These are phyloP conservation scores for Debaryomycetaceae sp. DNA, from an alignment of 1,139 yeast genomes.

Conservation along the genomic window DNA sequence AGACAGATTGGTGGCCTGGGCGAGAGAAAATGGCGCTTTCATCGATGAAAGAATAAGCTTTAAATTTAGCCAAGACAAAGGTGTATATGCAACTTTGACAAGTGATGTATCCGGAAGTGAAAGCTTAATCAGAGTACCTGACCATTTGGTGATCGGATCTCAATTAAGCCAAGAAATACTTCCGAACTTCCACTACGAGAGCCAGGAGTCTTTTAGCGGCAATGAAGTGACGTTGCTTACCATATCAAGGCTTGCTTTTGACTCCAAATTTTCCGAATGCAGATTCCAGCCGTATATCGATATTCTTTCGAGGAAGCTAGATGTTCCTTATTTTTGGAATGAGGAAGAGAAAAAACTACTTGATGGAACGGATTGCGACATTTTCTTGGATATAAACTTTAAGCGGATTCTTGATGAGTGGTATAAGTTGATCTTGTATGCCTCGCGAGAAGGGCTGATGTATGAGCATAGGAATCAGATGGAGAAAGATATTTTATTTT, in stretches of 20 bases:
- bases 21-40: constrained; percentile 5
- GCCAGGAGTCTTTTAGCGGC: constrained; percentile 3
- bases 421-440: constrained; percentile 3
- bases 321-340: constrained; percentile 7
- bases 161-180: constrained; percentile 3
- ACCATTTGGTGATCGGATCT: constrained; percentile 6
- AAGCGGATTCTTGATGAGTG: constrained; percentile 6
- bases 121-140: constrained; percentile 5
- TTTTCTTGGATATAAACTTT: constrained; percentile 4
- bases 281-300: constrained; percentile 5
- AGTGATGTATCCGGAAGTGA: constrained; percentile 1
- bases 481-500: constrained; percentile 2
- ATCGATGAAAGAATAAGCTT: constrained; percentile 6
- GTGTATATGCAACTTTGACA: constrained; percentile 4
- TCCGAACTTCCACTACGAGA: constrained; percentile 1
- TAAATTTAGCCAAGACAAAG: constrained; percentile 1
- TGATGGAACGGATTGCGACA: constrained; percentile 5
- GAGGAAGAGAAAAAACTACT: constrained; percentile 3
- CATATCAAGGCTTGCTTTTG: constrained; percentile 7
- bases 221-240: constrained; percentile 6
- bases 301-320: constrained; percentile 5
- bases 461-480: constrained; percentile 1
- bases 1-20: constrained; percentile 4
- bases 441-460: background rate
- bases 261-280: background rate